phyloP scores from a whole-genome alignment of 345 rosid species.

The Eutrema yunnanense region DNA sequence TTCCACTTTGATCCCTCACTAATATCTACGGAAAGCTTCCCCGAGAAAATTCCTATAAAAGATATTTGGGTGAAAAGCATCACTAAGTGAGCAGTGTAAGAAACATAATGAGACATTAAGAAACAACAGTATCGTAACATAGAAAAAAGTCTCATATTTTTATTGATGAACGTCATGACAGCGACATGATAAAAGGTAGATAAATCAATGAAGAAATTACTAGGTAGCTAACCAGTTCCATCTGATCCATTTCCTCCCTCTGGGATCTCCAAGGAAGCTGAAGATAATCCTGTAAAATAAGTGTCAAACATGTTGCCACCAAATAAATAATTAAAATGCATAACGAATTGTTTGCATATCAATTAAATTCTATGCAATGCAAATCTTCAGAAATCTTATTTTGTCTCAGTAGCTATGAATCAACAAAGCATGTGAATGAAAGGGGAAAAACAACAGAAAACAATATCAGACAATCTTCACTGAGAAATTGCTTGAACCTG shows the following conservation, averaged over 20 bases:
- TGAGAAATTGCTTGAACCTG: constrained; percentile 7
- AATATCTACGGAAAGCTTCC: constrained; percentile 69
- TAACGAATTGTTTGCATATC: not conserved
- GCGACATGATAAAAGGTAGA: not conserved
- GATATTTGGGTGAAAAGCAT: not conserved
- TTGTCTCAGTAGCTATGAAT: not conserved
- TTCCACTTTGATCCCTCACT: constrained; percentile 72
- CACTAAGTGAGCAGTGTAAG: not conserved
- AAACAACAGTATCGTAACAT: not conserved
- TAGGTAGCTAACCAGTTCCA: constrained; percentile 36
- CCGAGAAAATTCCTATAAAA: constrained; percentile 70
- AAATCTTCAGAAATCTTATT: not conserved
- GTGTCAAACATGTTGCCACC: not conserved
- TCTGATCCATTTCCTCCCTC: constrained; percentile 46
- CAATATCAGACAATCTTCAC: not conserved
- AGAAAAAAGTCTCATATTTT: not conserved
- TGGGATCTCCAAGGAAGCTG: constrained; percentile 79
- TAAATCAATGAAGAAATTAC: not conserved
- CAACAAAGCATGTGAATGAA: not conserved
- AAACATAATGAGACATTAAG: not conserved
- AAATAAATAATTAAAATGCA: not conserved
- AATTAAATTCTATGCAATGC: not conserved
- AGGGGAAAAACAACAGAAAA: not conserved
- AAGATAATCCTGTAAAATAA: constrained; percentile 63
- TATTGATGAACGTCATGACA: not conserved